Base-by-base conservation (phyloP, 805 yeast species). In the Yamadazyma philogaea region DNA sequence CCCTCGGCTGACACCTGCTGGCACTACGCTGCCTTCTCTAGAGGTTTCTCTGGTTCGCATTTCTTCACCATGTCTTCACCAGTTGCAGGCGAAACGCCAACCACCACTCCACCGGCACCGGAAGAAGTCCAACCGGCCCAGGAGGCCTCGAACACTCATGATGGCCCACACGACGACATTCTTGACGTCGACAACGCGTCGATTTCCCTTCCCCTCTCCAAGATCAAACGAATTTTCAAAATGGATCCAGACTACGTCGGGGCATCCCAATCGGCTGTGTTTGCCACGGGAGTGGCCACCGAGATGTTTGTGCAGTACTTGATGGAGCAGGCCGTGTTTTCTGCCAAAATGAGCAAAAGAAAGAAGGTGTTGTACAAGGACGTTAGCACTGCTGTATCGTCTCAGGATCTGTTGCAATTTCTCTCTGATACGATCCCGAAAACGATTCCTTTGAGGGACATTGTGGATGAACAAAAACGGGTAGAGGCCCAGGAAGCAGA, bases 271-370 rank as follows among this genome's bases (percentile, higher is more conserved):
- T 69, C 81, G 21, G 87, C 91, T 0, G 86, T 82, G n/a, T 82
- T 78, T 56, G 75, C 87, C 12, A 70, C 86, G 6, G 87, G 87
- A 2, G 72, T 83, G n/a, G 89, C 93, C 7, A 79, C 91, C 0
- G 93, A 86, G 53, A 62, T 84, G 17, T 86, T 86, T 55, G 72
- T 85, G 17, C 82, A 81, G 59, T 77, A 79, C 54, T 70, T 85
- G 46, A 74, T 86, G 1, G 87, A 82, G 55, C 87, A 83, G 55
- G 89, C 93, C 0, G 68, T 79, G 5, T 61, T 81, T 43, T 67
- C 72, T 17, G 85, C 95, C 24, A 77, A 79, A 51, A 66, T 79
- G 28, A 84, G 79, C 21, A 79, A 79, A 48, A 66, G 91, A 35
- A 82, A 83, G 66, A 82, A 81, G 50, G 63, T 87, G n/a, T 74